Evolutionary conservation across 73 alveolate species (phyloP).

Genomic region (Paramecium tetraurelia): DNA sequence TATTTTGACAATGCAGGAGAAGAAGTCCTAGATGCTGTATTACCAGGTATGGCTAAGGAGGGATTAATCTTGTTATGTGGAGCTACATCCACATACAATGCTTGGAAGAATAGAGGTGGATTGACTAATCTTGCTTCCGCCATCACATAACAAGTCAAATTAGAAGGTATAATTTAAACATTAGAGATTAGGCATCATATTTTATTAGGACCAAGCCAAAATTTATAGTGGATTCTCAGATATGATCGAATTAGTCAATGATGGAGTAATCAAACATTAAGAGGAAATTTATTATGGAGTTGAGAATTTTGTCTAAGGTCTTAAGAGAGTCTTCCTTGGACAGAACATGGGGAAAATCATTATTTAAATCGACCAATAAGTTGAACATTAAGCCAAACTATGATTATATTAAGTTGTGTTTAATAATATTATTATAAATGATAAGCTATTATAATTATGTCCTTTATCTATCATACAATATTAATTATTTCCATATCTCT

Average conservation of each 20-base stretch:
- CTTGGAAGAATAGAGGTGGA: slow-evolving; percentile 59
- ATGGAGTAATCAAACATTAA: slow-evolving; percentile 43
- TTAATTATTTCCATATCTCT: not conserved
- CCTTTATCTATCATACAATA: not conserved
- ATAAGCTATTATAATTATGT: not conserved
- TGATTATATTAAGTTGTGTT: not conserved
- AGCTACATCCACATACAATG: slow-evolving; percentile 58
- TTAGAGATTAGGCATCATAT: not conserved
- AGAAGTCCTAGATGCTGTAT: slow-evolving; percentile 57
- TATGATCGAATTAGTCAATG: not conserved
- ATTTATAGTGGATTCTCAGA: not conserved
- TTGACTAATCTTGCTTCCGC: not conserved
- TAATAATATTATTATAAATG: not conserved
- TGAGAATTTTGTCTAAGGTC: slow-evolving; percentile 64
- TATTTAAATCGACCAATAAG: slow-evolving; percentile 29
- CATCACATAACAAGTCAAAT: not conserved
- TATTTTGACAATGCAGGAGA: slow-evolving; percentile 64
- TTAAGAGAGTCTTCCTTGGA: slow-evolving; percentile 67
- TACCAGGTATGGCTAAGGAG: slow-evolving; percentile 44
- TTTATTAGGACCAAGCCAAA: not conserved
- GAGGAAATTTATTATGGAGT: slow-evolving; percentile 70
- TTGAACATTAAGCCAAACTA: not conserved
- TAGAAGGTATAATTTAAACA: not conserved
- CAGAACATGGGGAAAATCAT: slow-evolving; percentile 72
- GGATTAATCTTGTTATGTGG: slow-evolving; percentile 52